Evolutionary conservation across 78 protist genomes (phyloP).

Genomic region (Bodo saltans): DNA sequence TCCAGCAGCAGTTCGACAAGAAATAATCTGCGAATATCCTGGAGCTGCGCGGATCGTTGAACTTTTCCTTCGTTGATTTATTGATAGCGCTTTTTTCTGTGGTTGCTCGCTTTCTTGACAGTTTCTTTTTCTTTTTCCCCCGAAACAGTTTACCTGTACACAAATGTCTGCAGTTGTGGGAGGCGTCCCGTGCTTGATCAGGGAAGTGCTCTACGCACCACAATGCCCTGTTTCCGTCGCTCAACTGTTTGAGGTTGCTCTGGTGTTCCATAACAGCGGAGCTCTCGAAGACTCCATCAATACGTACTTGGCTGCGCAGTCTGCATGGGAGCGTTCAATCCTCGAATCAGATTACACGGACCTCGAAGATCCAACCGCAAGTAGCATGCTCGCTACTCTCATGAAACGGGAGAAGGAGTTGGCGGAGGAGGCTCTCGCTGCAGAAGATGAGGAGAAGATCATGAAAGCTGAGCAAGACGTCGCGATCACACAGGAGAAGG

Average conservation of each 20-base stretch:
- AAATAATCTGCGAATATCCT: too few species aligned
- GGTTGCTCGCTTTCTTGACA: too few species aligned
- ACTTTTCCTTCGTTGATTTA: too few species aligned
- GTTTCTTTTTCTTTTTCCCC: too few species aligned
- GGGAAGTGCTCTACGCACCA: conserved; percentile 30
- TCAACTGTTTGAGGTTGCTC: conserved; percentile 25
- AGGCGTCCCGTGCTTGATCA: conserved; percentile 14
- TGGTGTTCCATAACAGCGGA: conserved; percentile 7
- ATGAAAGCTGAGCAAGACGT: too few species aligned
- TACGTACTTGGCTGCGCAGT: conserved; percentile 4
- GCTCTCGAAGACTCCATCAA: not conserved
- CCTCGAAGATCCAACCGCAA: not conserved
- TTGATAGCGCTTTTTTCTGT: too few species aligned
- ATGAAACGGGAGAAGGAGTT: not conserved
- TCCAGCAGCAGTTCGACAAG: too few species aligned
- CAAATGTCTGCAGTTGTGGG: too few species aligned
- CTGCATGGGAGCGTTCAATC: not conserved
- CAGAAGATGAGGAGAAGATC: not conserved
- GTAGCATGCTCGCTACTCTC: not conserved
- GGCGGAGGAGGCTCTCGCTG: not conserved
- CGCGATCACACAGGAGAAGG: too few species aligned
- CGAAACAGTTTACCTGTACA: too few species aligned
- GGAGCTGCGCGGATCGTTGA: too few species aligned
- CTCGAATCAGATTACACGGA: not conserved
- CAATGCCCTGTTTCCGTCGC: conserved; percentile 16